Evolutionary conservation across 2,329 filamentous ascomycete genomes (phyloP).

Genomic region (Botrytis fragariae): DNA sequence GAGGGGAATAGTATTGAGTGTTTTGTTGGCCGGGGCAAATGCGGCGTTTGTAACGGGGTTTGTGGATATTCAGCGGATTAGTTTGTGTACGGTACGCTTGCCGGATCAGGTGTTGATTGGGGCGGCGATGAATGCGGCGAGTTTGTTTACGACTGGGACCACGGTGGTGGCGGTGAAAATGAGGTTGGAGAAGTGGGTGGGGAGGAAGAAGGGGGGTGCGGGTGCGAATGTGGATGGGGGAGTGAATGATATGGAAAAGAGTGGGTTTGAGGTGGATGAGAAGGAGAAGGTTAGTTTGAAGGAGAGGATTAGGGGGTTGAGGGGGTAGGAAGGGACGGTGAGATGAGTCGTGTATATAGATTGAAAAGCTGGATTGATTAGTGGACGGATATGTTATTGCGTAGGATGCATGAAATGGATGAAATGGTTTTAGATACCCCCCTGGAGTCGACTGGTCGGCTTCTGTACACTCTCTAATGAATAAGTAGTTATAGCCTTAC

Average conservation of each 20-base stretch:
- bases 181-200: neutral
- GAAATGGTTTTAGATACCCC: neutral
- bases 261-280: neutral
- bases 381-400: neutral
- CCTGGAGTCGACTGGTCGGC: slow-evolving; percentile 9
- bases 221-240: neutral
- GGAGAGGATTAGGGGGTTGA: slow-evolving; percentile 3
- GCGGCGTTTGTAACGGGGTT: slow-evolving; percentile 1
- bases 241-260: neutral
- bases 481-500: neutral
- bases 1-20: neutral
- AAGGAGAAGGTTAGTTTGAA: neutral
- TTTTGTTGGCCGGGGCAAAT: rapidly evolving
- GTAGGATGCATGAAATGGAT: neutral
- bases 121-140: neutral
- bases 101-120: slow-evolving; percentile 13
- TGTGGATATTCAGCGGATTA: slow-evolving; percentile 9
- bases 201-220: neutral
- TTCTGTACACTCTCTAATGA: neutral
- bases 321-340: neutral
- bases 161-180: neutral
- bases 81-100: slow-evolving; percentile 12
- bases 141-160: neutral
- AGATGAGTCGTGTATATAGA: neutral
- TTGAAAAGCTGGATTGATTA: neutral